These are phyloP conservation scores for Coniella vitis DNA, from an alignment of 2,329 filamentous ascomycete genomes.

Conservation along the genomic window DNA sequence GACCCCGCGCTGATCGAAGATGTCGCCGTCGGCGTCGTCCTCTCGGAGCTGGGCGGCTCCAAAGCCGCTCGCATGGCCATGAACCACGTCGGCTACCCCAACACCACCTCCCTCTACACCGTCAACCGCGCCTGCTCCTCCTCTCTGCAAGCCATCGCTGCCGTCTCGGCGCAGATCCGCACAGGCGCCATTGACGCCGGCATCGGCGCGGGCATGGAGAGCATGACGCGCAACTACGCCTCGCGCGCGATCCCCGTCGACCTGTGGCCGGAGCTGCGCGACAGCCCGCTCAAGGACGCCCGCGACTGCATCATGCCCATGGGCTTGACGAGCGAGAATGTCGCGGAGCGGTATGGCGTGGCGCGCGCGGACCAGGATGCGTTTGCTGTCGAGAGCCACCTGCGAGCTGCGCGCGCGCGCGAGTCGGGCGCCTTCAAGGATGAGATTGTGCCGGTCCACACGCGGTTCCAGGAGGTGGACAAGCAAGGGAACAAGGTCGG, in stretches of 20 bases:
- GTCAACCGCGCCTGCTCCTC: slow-evolving; percentile 83
- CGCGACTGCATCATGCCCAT: slow-evolving; percentile 90
- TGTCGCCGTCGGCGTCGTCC: slow-evolving; percentile 78
- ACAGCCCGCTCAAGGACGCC: slow-evolving; percentile 60
- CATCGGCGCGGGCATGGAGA: slow-evolving; percentile 88
- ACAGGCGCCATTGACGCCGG: slow-evolving; percentile 65
- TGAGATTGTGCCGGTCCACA: slow-evolving; percentile 77
- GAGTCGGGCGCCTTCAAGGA: slow-evolving; percentile 61
- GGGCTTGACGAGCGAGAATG: slow-evolving; percentile 86
- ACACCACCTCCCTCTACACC: slow-evolving; percentile 71
- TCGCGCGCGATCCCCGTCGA: slow-evolving; percentile 75
- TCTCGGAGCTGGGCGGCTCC: slow-evolving; percentile 82
- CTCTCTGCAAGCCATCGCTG: slow-evolving; percentile 69
- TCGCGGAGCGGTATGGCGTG: slow-evolving; percentile 70
- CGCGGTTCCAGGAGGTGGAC: slow-evolving; percentile 58
- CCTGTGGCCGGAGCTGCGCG: slow-evolving; percentile 67
- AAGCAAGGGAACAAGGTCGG: slow-evolving; percentile 51
- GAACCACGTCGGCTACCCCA: slow-evolving; percentile 72
- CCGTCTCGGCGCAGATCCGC: slow-evolving; percentile 68
- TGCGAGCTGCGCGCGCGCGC: slow-evolving; percentile 64
- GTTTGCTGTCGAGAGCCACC: slow-evolving; percentile 70
- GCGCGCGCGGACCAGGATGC: slow-evolving; percentile 71
- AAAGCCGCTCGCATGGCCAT: slow-evolving; percentile 91
- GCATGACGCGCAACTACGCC: slow-evolving; percentile 90
- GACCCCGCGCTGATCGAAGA: slow-evolving; percentile 67